Conservation (phyloP, 371 early-diverging fungal species). For the Mucor circinelloides region DNA sequence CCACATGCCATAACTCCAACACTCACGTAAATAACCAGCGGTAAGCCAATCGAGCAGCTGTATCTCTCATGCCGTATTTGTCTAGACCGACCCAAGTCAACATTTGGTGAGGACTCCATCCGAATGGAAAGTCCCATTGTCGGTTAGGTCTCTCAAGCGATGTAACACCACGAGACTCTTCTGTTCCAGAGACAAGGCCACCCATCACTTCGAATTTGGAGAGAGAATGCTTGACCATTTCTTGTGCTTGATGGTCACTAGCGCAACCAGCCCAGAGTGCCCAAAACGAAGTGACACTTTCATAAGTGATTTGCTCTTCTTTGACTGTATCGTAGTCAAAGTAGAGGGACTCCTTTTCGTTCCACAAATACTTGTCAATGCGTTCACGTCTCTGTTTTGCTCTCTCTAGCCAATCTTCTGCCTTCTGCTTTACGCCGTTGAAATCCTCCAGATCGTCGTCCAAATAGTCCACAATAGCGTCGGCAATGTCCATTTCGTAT, state of each 20-base stretch:
- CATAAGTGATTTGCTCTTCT: slow-evolving; percentile 60
- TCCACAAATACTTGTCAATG: slow-evolving; percentile 76
- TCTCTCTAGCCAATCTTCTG: slow-evolving; percentile 57
- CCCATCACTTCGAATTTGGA: slow-evolving; percentile 84
- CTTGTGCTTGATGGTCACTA: slow-evolving; percentile 64
- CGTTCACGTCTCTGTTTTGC: slow-evolving; percentile 57
- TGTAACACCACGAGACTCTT: slow-evolving; percentile 79
- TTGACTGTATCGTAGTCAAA: slow-evolving; percentile 67
- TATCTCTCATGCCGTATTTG: slow-evolving; percentile 80
- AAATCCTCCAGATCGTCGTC: slow-evolving; percentile 56
- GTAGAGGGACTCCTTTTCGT: slow-evolving; percentile 55
- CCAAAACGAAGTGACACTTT: slow-evolving; percentile 76
- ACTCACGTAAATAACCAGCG: slow-evolving; percentile 92
- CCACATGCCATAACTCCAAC: too few relatives aligned
- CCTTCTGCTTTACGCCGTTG: slow-evolving; percentile 42
- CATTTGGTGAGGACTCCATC: slow-evolving; percentile 99
- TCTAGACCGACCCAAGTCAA: slow-evolving; percentile 92
- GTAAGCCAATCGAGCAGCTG: slow-evolving; percentile 85
- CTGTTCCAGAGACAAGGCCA: slow-evolving; percentile 90
- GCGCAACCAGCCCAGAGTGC: slow-evolving; percentile 78
- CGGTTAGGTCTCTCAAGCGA: slow-evolving; percentile 86
- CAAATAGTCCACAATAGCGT: slow-evolving; percentile 67
- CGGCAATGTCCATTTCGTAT: slow-evolving; percentile 91
- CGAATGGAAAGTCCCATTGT: slow-evolving; percentile 96
- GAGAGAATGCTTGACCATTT: slow-evolving; percentile 54